Conservation (phyloP, 2,329 filamentous ascomycete genomes). For the Sporothrix euskadiensis region DNA sequence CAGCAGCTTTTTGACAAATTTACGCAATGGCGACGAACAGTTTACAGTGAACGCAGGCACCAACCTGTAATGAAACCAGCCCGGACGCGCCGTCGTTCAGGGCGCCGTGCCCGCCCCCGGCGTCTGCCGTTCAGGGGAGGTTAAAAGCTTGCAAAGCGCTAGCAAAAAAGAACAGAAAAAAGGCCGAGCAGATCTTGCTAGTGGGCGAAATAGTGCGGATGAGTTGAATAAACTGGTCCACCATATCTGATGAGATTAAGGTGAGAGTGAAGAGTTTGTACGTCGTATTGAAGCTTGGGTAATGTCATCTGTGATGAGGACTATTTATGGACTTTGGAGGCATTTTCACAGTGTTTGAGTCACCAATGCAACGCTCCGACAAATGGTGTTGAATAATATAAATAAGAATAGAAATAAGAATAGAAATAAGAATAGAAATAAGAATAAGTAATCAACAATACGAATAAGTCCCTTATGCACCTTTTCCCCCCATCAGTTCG, state of each 20-base stretch:
- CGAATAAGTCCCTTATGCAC: neutral
- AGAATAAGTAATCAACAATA: neutral
- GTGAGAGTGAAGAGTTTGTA: neutral
- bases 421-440: neutral
- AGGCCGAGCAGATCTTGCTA: constrained; percentile 7
- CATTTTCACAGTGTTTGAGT: neutral
- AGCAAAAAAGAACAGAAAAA: neutral
- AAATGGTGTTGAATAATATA: neutral
- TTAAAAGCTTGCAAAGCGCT: neutral
- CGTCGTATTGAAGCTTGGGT: neutral
- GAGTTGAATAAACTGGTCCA: neutral
- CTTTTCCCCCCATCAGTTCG: neutral
- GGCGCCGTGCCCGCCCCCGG: neutral
- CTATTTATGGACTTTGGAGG: neutral
- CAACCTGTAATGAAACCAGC: neutral
- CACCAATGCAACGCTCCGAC: neutral
- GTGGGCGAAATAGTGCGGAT: constrained; percentile 7
- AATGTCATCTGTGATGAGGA: neutral
- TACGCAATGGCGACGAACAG: neutral
- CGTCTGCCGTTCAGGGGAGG: constrained; percentile 1
- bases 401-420: neutral
- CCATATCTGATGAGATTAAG: neutral
- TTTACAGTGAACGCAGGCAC: neutral
- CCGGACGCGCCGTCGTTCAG: constrained; percentile 4
- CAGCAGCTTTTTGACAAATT: neutral